Base-by-base conservation (phyloP, 495 filamentous ascomycete species). In the Annulohypoxylon moriforme region DNA sequence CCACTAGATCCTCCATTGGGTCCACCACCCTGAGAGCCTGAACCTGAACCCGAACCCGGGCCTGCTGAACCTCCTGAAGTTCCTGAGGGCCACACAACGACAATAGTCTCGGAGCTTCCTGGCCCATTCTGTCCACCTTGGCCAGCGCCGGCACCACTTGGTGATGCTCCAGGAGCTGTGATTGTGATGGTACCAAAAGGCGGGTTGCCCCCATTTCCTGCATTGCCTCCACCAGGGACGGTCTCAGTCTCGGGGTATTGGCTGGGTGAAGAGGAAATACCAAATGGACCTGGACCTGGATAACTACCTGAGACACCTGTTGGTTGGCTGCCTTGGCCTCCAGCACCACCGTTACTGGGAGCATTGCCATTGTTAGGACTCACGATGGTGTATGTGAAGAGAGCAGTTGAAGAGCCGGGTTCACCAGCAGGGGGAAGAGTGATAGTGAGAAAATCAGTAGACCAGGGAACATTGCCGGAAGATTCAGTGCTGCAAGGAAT, bases 301-400 rank as follows among this genome's bases (percentile, higher is more conserved):
- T 66, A 62, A 50, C 70, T 58, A 16, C 68, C 60, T 29, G 75
- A 67, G 7, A 62, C 49, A 11, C 52, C 68, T 36, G 63, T 62
- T 4, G 74, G 53, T 50, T 63, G 36, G 18, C 61, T 67, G 29
- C 74, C 68, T 72, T 69, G 74, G n/a, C 71, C 71, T 33, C 72
- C 64, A 16, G 67, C 20, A n/a, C 60, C 60, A 18, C 60, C 70
- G 52, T 55, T 57, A 3, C 64, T 65, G 0, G 72, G 55, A 47
- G 31, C 50, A 38, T 59, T 24, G 40, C 65, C 34, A 46, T 65
- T 62, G 55, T 47, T 31, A 10, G 69, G 69, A 36, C 69, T 75
- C 44, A 77, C 73, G 22, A 77, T 73, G 11, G 75, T 77, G 56
- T 76, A 77, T 46, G 75, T 77, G 10, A 74, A 24, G 36, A 67